Base-by-base conservation (phyloP, 2,329 filamentous ascomycete genomes). In the Colletotrichum phormii region DNA sequence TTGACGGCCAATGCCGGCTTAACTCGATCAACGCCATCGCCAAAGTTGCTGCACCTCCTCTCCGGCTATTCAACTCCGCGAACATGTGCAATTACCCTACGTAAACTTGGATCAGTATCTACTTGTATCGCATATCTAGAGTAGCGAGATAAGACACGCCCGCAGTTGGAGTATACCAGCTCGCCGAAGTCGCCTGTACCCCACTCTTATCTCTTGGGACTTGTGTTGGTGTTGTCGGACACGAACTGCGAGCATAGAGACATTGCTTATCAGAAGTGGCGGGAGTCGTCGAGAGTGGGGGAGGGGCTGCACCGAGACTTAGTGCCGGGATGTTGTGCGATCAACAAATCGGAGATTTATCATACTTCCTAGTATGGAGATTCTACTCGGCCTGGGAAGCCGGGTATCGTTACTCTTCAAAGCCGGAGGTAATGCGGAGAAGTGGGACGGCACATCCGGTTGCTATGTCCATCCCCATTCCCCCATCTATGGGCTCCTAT, bases 181-280 rank as follows among this genome's bases (percentile, higher is more conserved):
- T 15, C 29, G 35, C 53, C 57, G 22, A 31, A 18, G 49, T 62
- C 57, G 57, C 57, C 9, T 26, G 42, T 63, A 62, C 69, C 58
- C 69, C 69, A 57, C 69, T 67, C 69, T 58, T 68, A 68, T 71
- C 69, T 68, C 29, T 29, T 35, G 55, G 49, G 42, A 49, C 42
- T n/a, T 29, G 31, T 37, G 13, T 15, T 24, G 35, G 29, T 9
- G 57, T 51, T 24, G 57, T 62, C 9, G 42, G 42, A 49, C 9
- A 49, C 18, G 18, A 11, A 22, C 8, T 49, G 42, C 18, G 42
- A n/a, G 69, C 58, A 57, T 26, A 57, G n/a, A 58, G 18, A 4
- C 11, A 9, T 5, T 11, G 46, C 64, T 68, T 68, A 71, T 71
- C 69, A 58, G 24, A 24, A 58, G 49, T 58, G 57, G 51, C 58